A percentile compares a stretch with the other conserved stretches of the same genome.
phyloP scores from a whole-genome alignment of 495 filamentous ascomycete species.

The Trichoderma virens region DNA sequence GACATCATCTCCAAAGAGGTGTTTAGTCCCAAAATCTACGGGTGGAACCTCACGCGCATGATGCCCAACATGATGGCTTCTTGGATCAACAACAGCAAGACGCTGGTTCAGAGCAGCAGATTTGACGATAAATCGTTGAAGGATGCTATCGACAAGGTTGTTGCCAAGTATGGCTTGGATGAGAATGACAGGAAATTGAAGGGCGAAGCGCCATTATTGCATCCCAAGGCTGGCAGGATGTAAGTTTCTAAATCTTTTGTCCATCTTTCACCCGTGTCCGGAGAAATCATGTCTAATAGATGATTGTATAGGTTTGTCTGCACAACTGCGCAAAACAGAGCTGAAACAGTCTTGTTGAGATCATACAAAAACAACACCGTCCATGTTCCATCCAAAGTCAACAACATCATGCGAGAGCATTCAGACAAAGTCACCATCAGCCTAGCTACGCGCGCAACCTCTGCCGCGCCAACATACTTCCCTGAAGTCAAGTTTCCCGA shows the following conservation, averaged over 20 bases:
- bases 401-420: background rate
- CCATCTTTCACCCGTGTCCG: background rate
- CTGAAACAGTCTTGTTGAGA: background rate
- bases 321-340: background rate
- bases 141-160: slow-evolving; percentile 33
- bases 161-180: slow-evolving; percentile 26
- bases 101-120: slow-evolving; percentile 12
- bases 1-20: slow-evolving; percentile 25
- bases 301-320: background rate
- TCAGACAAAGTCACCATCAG: slow-evolving; percentile 3
- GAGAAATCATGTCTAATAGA: background rate
- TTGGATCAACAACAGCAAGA: slow-evolving; percentile 16
- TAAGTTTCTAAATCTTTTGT: slow-evolving; percentile 14
- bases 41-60: slow-evolving; percentile 20
- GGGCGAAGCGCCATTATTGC: slow-evolving; percentile 26
- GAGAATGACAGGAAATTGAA: slow-evolving; percentile 18
- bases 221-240: slow-evolving; percentile 28
- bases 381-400: background rate
- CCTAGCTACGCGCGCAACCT: background rate
- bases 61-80: slow-evolving; percentile 22
- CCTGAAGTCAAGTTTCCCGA: background rate
- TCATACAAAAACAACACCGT: background rate
- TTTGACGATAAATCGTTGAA: slow-evolving; percentile 36
- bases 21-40: slow-evolving; percentile 30
- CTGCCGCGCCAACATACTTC: background rate